Base-by-base conservation (phyloP, 805 yeast genomes). In the Clavispora santaluciae region DNA sequence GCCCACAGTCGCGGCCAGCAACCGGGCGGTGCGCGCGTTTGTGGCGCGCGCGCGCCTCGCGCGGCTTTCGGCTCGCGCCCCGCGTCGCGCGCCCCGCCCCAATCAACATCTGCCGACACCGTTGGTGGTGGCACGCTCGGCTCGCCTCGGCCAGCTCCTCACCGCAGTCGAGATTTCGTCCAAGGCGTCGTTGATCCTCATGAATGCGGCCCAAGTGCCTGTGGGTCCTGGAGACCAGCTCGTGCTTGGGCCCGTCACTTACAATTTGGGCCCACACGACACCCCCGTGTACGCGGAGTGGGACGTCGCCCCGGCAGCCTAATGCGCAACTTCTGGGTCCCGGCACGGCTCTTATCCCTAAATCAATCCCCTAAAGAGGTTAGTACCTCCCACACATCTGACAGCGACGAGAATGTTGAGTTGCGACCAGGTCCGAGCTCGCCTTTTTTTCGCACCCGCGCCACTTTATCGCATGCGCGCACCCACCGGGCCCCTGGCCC, bases 1-100 rank as follows among this genome's bases (percentile, higher is more conserved):
- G 23, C 23, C 23, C 34, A 31, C 26, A 20, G 36, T 33, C 13
- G 24, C 36, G 10, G 20, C 24, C n/a, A 33, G 36, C 25, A 33
- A 33, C 6, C 4, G 24, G 7, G 25, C 24, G 12, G 24, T 33
- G 25, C 36, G 26, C 26, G 36, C 36, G 36, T 33, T n/a, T 15
- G 25, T 22, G 25, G 36, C 22, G 25, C 26, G 36, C 6, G 12
- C 22, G 8, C 24, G 25, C 20, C 25, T 28, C 12, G 31, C 31
- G 18, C 31, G 3, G 12, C 18, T 28, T 10, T 5, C 16, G 9
- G 8, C 31, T 18, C 31, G 16, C 20, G 31, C 31, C n/a, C 31
- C 20, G n/a, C 12, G 29, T 10, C 26, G 26, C 17, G 29, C 17
- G 29, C n/a, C n/a, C n/a, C n/a, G n/a, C n/a, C n/a, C n/a, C n/a